Conservation (phyloP, 1,139 yeast species). For the Pichia sp. region DNA sequence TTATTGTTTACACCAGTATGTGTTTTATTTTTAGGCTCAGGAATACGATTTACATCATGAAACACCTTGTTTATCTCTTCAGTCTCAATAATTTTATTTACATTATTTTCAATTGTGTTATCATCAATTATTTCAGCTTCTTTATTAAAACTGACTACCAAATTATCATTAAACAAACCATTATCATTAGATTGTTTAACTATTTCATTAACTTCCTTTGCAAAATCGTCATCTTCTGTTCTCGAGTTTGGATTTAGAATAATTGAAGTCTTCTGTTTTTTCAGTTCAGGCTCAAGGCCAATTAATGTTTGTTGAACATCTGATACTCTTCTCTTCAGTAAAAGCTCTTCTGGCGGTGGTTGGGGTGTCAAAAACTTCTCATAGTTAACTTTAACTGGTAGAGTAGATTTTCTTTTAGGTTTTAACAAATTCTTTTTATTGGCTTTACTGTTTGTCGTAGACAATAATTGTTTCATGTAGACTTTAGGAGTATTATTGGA, state of each 20-base stretch:
- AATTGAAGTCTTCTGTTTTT: not conserved
- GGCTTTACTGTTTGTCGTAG: not conserved
- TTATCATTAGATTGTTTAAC: not conserved
- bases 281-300: not conserved
- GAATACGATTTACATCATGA: not conserved
- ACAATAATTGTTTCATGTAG: not conserved
- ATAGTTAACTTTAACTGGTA: constrained; percentile 11
- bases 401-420: constrained; percentile 3
- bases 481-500: not conserved
- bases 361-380: constrained; percentile 15
- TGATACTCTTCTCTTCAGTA: constrained; percentile 12
- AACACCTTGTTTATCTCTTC: not conserved
- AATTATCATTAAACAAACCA: not conserved
- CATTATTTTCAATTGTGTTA: not conserved
- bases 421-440: not conserved
- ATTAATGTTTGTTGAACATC: not conserved
- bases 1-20: not conserved
- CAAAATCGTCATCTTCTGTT: not conserved
- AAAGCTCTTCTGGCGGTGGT: constrained; percentile 12
- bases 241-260: not conserved
- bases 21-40: not conserved
- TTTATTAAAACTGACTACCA: not conserved
- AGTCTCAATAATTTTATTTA: not conserved
- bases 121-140: not conserved
- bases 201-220: not conserved